Conservation (phyloP, 2,329 filamentous ascomycete genomes). For the Dothidotthia symphoricarpi region DNA sequence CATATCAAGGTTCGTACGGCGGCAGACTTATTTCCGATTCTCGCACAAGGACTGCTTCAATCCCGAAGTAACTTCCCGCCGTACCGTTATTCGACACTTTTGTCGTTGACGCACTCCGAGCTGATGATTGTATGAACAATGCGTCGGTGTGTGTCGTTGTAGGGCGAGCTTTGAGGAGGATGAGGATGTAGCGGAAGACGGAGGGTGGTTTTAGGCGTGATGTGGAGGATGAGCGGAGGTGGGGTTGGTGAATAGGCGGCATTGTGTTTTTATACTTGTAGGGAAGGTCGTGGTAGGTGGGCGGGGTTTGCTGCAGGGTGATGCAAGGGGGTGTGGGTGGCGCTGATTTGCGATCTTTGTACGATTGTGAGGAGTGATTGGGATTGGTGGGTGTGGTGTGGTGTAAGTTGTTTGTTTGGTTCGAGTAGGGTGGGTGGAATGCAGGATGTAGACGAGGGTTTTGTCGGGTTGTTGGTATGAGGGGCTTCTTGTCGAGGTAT, state of each 20-base stretch:
- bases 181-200: conserved; percentile 26
- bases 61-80: not conserved
- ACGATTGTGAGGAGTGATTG: too few relatives aligned
- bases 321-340: too few relatives aligned
- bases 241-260: too few relatives aligned
- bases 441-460: too few relatives aligned
- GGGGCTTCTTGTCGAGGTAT: too few relatives aligned
- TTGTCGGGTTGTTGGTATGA: too few relatives aligned
- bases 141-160: conserved; percentile 14
- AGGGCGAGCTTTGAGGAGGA: conserved; percentile 31
- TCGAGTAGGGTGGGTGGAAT: too few relatives aligned
- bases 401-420: too few relatives aligned
- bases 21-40: too few relatives aligned
- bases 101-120: conserved; percentile 1
- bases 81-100: not conserved
- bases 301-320: not conserved
- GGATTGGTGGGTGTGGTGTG: too few relatives aligned
- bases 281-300: not conserved
- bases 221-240: not conserved
- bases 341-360: too few relatives aligned
- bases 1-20: conserved; percentile 1
- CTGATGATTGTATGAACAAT: conserved; percentile 11
- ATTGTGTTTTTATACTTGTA: too few relatives aligned
- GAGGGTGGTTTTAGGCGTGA: conserved; percentile 26
- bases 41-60: not conserved